A percentile compares a stretch with the other conserved stretches of the same genome.
Conservation (phyloP, 2,329 filamentous ascomycete species). For the Coleophoma crateriformis region DNA sequence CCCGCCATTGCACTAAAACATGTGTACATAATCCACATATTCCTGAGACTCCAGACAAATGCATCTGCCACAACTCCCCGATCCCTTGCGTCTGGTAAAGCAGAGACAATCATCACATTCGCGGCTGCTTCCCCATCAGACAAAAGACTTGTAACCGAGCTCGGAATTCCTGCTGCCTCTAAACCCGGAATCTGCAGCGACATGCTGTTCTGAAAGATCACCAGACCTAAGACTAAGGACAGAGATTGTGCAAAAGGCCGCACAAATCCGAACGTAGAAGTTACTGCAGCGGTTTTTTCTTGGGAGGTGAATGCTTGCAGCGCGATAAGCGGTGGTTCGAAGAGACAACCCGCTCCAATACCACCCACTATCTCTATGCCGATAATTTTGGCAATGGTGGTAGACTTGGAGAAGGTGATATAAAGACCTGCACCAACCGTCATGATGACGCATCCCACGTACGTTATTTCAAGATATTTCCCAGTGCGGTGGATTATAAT, state of each 20-base stretch:
- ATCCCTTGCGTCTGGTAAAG: slow-evolving; percentile 23
- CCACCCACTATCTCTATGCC: slow-evolving; percentile 55
- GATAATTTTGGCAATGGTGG: slow-evolving; percentile 46
- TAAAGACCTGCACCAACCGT: slow-evolving; percentile 58
- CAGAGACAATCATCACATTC: slow-evolving; percentile 29
- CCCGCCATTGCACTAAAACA: slow-evolving; percentile 20
- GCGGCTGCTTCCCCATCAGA: slow-evolving; percentile 15
- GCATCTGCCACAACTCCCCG: slow-evolving; percentile 8
- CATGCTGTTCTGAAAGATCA: not conserved
- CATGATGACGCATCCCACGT: slow-evolving; percentile 51
- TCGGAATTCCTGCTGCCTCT: slow-evolving; percentile 2
- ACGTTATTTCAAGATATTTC: slow-evolving; percentile 51
- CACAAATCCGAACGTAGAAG: slow-evolving; percentile 37
- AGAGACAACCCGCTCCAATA: slow-evolving; percentile 59
- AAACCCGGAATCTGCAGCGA: slow-evolving; percentile 22
- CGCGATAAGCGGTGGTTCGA: slow-evolving; percentile 63
- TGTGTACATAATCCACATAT: slow-evolving; percentile 20
- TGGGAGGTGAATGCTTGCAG: slow-evolving; percentile 55
- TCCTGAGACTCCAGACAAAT: slow-evolving; percentile 15
- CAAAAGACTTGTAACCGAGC: slow-evolving; percentile 27
- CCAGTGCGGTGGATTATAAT: slow-evolving; percentile 54
- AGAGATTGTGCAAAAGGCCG: slow-evolving; percentile 64
- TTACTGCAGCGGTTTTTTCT: slow-evolving; percentile 58
- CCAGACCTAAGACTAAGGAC: slow-evolving; percentile 37
- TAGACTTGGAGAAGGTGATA: slow-evolving; percentile 51